Percentiles rank a stretch among this genome's conserved stretches.
phyloP scores from a whole-genome alignment of 495 filamentous ascomycete genomes.

The Friedmanniomyces simplex region DNA sequence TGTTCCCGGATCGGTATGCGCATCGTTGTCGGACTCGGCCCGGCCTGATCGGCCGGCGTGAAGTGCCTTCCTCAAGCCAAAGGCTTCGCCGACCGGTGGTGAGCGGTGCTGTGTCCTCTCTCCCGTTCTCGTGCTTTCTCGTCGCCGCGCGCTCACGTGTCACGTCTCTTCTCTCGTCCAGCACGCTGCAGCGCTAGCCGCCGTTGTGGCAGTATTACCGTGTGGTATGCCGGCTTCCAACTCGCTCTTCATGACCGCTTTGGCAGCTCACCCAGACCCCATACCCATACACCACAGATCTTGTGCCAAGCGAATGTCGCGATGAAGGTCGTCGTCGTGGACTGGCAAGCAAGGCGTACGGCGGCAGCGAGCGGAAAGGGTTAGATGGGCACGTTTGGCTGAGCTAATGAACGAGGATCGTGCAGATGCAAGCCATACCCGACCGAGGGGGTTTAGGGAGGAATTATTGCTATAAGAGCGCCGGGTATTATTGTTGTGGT shows the following conservation, averaged over 20 bases:
- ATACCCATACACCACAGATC: too few species aligned
- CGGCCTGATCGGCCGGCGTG: not conserved
- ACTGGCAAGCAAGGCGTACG: not conserved
- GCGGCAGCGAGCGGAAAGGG: not conserved
- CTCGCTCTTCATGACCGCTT: not conserved
- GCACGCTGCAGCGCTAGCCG: not conserved
- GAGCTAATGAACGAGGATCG: not conserved
- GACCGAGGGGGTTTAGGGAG: too few species aligned
- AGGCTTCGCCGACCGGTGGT: not conserved
- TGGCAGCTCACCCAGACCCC: not conserved
- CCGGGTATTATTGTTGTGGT: not conserved
- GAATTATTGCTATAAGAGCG: not conserved
- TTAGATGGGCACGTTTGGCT: not conserved
- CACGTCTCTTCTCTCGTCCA: not conserved
- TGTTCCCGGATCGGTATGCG: constrained; percentile 76
- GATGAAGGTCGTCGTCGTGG: not conserved
- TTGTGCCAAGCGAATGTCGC: not conserved
- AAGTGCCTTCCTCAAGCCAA: not conserved
- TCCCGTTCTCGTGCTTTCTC: not conserved
- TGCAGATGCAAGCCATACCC: constrained; percentile 3
- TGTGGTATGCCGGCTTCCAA: not conserved
- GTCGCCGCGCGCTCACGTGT: not conserved
- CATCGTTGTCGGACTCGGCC: constrained; percentile 37
- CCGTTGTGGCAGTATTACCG: not conserved
- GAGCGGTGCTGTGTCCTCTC: not conserved